Conservation (phyloP, 176 grass and related monocot species). For the Ensete glaucum region DNA sequence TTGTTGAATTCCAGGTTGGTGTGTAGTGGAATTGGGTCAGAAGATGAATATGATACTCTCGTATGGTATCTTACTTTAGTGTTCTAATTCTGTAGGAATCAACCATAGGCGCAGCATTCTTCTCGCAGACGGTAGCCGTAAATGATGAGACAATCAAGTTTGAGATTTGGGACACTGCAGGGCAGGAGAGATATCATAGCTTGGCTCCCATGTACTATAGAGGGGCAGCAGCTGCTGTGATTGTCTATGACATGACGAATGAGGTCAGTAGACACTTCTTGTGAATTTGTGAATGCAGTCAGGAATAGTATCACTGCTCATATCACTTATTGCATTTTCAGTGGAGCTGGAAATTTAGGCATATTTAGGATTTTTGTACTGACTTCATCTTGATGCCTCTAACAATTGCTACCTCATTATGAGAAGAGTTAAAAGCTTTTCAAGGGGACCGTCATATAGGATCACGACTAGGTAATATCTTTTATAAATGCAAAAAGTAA, state of each 20-base stretch:
- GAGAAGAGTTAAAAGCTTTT: too few species aligned
- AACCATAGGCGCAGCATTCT: conserved; percentile 94
- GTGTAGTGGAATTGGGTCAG: not conserved
- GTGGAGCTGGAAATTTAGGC: too few species aligned
- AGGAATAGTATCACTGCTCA: too few species aligned
- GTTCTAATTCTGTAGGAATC: conserved; percentile 54
- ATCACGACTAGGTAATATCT: too few species aligned
- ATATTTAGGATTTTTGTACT: too few species aligned
- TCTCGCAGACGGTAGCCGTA: conserved; percentile 85
- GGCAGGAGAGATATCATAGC: conserved; percentile 96
- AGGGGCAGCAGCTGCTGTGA: conserved; percentile 73
- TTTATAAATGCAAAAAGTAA: too few species aligned
- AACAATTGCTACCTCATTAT: too few species aligned
- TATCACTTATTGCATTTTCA: too few species aligned
- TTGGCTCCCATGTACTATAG: conserved; percentile 97
- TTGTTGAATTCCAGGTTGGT: conserved; percentile 90
- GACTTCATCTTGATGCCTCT: too few species aligned
- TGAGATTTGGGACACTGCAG: conserved; percentile 99
- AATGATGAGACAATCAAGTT: conserved; percentile 92
- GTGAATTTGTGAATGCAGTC: not conserved
- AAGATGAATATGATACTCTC: not conserved
- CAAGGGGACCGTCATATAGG: too few species aligned
- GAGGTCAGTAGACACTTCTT: conserved; percentile 37
- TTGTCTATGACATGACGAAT: conserved; percentile 94
- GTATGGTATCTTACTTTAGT: conserved; percentile 4